Evolutionary conservation across 2,329 filamentous ascomycete species (phyloP).

Genomic region (Penicillium sp.): DNA sequence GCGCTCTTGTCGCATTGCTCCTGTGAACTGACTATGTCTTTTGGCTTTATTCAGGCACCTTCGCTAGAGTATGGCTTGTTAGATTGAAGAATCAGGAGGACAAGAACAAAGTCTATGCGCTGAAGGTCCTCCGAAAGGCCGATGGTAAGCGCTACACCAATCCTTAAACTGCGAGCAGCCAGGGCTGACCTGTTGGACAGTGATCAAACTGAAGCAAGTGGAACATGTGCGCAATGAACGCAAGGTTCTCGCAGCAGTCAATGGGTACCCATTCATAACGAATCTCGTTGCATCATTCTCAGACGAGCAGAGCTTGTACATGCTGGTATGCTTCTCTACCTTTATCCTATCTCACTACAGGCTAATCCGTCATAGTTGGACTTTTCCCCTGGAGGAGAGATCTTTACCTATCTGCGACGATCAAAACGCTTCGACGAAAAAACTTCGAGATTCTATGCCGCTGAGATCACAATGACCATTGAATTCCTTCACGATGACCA

Average conservation of each 20-base stretch:
- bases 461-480: slow-evolving; percentile 61
- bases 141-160: slow-evolving; percentile 37
- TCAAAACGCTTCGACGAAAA: slow-evolving; percentile 59
- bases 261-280: slow-evolving; percentile 63
- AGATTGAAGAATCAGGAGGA: slow-evolving; percentile 39
- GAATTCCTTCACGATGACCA: slow-evolving; percentile 61
- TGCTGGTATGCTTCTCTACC: slow-evolving; percentile 40
- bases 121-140: slow-evolving; percentile 50
- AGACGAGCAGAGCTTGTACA: slow-evolving; percentile 56
- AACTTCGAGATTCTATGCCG: slow-evolving; percentile 62
- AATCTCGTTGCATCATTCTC: slow-evolving; percentile 62
- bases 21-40: slow-evolving; percentile 15
- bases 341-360: not conserved
- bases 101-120: slow-evolving; percentile 44
- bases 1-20: not conserved
- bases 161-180: slow-evolving; percentile 1
- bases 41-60: slow-evolving; percentile 41
- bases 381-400: slow-evolving; percentile 64
- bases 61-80: slow-evolving; percentile 50
- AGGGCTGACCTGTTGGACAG: slow-evolving; percentile 25
- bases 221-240: slow-evolving; percentile 65
- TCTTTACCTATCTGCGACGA: slow-evolving; percentile 61
- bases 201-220: slow-evolving; percentile 61
- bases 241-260: slow-evolving; percentile 58
- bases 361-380: slow-evolving; percentile 49